Evolutionary conservation across 2,329 filamentous ascomycete genomes (phyloP), one percentile per base, ranked within the genome.

Genomic region (Scedosporium apiospermum): DNA sequence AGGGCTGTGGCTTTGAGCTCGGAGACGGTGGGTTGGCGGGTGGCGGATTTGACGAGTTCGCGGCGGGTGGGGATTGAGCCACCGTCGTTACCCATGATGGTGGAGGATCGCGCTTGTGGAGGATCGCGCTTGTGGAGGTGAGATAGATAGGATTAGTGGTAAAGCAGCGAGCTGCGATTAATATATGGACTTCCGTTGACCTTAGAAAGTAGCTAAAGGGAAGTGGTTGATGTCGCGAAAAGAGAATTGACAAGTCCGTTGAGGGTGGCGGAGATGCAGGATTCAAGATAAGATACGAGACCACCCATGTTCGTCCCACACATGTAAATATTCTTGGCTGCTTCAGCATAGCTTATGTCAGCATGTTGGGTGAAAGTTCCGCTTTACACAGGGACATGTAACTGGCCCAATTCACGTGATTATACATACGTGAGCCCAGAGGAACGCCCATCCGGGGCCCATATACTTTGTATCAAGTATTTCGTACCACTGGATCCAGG

Each of bases 61-160:
- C 92, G 89, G 38, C 96, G 90, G 66, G 89, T 98, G 4, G 95
- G 95, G 68, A 99, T 99, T 68, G 91, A 93, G 73, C 95, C 95
- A 68, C 95, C 95, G 74, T 99, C 95, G 78, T 99, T 99, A 73
- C 95, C 95, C 95, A 99, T 97, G 69, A n/a, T 38, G 51, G 23
- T 57, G 12, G 42, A 21, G 10, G 51, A 44, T 44, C 57, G 6
- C 12, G 34, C 38, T 49, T 16, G 16, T 5, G 46, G 55, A 51
- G 14, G 18, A 44, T 44, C 57, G 6, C 12, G 34, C 38, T 49
- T 16, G 16, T 5, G 46, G 55, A 51, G 14, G 18, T 9, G 41
- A n/a, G 34, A 53, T 6, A 6, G 7, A 57, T 57, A 12, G 59
- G 12, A 53, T 27, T 12, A 21, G 26, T 18, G n/a, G 14, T 18